Evolutionary conservation across 805 yeast species (phyloP), one percentile per base, ranked within the genome.

Genomic region (Schizosaccharomyces lindneri): DNA sequence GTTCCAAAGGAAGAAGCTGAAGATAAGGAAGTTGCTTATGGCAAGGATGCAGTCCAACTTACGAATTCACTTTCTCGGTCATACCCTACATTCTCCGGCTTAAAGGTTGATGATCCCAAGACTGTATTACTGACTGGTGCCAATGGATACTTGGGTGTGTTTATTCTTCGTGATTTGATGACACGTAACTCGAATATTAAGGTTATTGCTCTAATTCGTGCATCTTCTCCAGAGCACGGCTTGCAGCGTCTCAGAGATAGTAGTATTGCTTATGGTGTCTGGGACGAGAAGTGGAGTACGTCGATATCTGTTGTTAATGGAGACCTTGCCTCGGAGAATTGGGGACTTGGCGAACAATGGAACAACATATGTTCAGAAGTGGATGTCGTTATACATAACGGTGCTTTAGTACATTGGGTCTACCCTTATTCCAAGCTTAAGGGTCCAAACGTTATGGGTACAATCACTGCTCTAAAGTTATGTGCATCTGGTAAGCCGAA

Each of bases 321-420:
- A 46, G 89, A 89, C 68, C 76, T 93, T 66, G 79, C 90, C 5
- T 72, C 77, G 65, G 73, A 77, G n/a, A 76, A 83, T 55, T 83
- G 93, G 70, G 98, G 97, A 0, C 68, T 87, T 61, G 66, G 77
- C 43, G 70, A 67, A 2, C 73, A 74, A 41, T 93, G 95, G 95
- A 55, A 66, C 1, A 60, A 67, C 6, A 77, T 93, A 63, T 73
- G 81, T 9, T 71, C 78, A 17, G 73, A 75, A 0, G 75, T 90
- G 63, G 98, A 94, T 71, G 83, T 83, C 3, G 82, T 93, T 61
- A 80, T 93, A 64, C 99, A 93, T 72, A 93, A 93, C 67, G 98
- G 97, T 75, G 99, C 99, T 19, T 76, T 89, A 64, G 99, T 93
- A 48, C 98, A 93, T 72, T 93, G 99, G 99, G 96, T 89, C 1